Evolutionary conservation across 208 protist genomes (phyloP), one percentile per base, ranked within the genome.

Genomic region (Giardia muris): DNA sequence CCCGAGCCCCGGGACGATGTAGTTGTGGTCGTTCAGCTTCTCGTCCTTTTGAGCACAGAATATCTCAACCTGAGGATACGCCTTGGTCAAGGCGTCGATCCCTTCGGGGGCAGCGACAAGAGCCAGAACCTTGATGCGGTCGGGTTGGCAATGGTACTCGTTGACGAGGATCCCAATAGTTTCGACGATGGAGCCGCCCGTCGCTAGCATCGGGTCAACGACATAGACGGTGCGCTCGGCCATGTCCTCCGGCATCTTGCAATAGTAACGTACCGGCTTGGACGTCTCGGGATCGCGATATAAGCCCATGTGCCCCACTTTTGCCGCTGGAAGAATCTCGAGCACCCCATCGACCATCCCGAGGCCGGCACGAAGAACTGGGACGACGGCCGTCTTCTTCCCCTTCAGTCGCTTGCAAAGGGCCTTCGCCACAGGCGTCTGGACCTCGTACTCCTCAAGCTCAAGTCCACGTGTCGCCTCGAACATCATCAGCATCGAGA

Each of bases 181-280:
- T 89, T 22, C 86, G 4, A 89, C 45, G 22, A 89, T 43, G 19
- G 22, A 46, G n/a, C 86, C 86, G 19, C 19, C 86, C 19, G 86
- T 89, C 4, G 86, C 86, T 46, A 89, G 86, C 86, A 89, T 89
- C n/a, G 86, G 86, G 45, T 89, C 86, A 43, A 89, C 86, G 19
- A 89, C 45, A 4, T 46, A 89, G 42, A 44, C 42, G 22, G 42
- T 45, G 3, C 86, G 4, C 86, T 89, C 4, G 4, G 4, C 86
- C 4, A 89, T 89, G 42, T 44, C 86, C n/a, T 19, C 86, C 4
- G 22, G 42, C 22, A 89, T 89, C 86, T 89, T 89, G 86, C 42
- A 10, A 43, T 46, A 89, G 42, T 89, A 89, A 46, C 39, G 4
- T 43, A 89, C 86, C 42, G 86, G 86, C 42, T 89, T 22, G 19